Base-by-base conservation (phyloP, 2,329 filamentous ascomycete genomes). In the Diaporthe eres region DNA sequence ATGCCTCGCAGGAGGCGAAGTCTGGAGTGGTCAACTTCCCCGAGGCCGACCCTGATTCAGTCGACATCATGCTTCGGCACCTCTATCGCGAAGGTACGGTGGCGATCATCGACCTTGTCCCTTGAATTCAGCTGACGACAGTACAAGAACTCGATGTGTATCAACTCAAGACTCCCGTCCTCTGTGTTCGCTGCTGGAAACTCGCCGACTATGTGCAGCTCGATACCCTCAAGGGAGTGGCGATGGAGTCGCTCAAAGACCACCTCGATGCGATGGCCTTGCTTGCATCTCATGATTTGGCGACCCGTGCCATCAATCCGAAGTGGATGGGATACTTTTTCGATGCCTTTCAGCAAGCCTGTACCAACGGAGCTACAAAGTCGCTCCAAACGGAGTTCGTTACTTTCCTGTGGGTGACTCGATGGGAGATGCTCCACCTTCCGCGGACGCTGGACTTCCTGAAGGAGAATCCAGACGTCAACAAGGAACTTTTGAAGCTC, bases 41-140 rank as follows among this genome's bases (percentile, higher is more conserved):
- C 6, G 37, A 61, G n/a, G 4, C 31, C 0, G 44, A 34, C 3
- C 15, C 76, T 19, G 84, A 85, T 5, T 84, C 78, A 7, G 85
- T 92, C 67, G 83, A 44, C 19, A 8, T 57, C 4, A 42, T 58
- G 49, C 5, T 71, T 19, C 49, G 37, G 22, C 68, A 71, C 13
- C 37, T 71, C 37, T 71, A 71, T 6, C 0, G 51, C 12, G 13
- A 42, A 58, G 51, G 53, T 71, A 71, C 10, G n/a, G 37, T 22
- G 17, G 17, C 7, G 25, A 25, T 25, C 25, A 25, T 25, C 25
- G 25, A 25, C 25, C 25, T 25, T 25, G 25, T 25, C 25, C 25
- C 25, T 25, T 25, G 25, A 25, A 25, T 25, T 25, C 25, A 25
- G 25, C 25, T 25, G 25, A 25, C 25, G 25, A 25, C 25, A 3